These are phyloP conservation scores for Wickerhamiella lipophila DNA, from an alignment of 805 yeast species.

Conservation along the genomic window DNA sequence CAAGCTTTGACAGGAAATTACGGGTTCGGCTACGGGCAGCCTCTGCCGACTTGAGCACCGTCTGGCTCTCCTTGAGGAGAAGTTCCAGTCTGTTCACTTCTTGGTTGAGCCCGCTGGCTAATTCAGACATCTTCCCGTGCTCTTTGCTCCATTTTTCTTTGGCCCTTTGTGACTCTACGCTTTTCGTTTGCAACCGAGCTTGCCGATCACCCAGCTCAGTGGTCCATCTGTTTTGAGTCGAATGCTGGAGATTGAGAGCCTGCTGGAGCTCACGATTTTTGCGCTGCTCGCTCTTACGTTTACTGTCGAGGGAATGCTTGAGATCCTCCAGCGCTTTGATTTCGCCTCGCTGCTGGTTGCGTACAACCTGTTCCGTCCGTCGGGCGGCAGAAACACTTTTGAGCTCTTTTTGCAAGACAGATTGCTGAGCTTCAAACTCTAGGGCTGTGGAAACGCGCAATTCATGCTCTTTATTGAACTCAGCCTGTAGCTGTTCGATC, in stretches of 20 bases:
- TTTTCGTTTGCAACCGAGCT: not conserved
- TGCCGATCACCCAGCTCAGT: constrained; percentile 17
- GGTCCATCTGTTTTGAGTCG: constrained; percentile 17
- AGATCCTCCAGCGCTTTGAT: constrained; percentile 29
- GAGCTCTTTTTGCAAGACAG: constrained; percentile 22
- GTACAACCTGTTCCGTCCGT: constrained; percentile 24
- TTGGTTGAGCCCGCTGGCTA: constrained; percentile 12
- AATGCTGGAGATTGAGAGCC: constrained; percentile 14
- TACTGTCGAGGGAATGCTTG: constrained; percentile 29
- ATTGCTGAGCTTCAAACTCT: constrained; percentile 23
- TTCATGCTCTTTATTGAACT: constrained; percentile 23
- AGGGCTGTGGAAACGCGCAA: constrained; percentile 22
- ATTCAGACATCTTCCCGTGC: constrained; percentile 5
- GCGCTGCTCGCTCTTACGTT: constrained; percentile 25
- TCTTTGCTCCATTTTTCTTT: constrained; percentile 13
- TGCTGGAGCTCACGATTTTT: constrained; percentile 18
- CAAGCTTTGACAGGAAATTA: constrained; percentile 13
- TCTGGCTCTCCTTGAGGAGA: constrained; percentile 10
- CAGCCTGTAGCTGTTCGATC: constrained; percentile 25
- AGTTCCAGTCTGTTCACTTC: constrained; percentile 18
- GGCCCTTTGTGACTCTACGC: constrained; percentile 8
- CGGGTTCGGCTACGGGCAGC: constrained; percentile 14
- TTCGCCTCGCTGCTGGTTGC: constrained; percentile 28
- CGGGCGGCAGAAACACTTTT: constrained; percentile 25
- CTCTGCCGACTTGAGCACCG: not conserved